Evolutionary conservation across 2,329 filamentous ascomycete species (phyloP).

Genomic region (Nigrospora osmanthi): DNA sequence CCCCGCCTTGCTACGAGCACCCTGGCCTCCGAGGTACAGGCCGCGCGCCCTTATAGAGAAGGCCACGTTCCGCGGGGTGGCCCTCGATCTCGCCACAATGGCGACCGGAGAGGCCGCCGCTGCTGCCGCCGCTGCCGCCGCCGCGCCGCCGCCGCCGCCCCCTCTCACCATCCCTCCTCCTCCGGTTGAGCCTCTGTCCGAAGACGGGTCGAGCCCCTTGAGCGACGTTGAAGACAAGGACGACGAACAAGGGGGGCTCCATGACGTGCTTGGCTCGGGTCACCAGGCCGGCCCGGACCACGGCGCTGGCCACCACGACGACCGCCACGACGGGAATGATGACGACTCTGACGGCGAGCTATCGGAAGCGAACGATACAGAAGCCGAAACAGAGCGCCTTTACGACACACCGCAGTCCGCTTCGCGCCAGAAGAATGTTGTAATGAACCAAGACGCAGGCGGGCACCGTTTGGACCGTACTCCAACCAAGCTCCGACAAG

Average conservation of each 20-base stretch:
- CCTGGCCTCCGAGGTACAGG: too few relatives aligned
- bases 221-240: constrained; percentile 85
- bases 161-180: constrained; percentile 42
- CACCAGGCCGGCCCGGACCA: constrained; percentile 1
- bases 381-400: constrained; percentile 90
- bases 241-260: constrained; percentile 45
- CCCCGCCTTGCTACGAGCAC: too few relatives aligned
- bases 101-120: constrained; percentile 35
- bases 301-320: constrained; percentile 14
- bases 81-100: constrained; percentile 27
- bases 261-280: constrained; percentile 27
- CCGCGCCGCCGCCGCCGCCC: constrained; percentile 19
- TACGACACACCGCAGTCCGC: constrained; percentile 73
- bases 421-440: constrained; percentile 52
- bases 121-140: constrained; percentile 15
- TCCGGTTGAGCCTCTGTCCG: constrained; percentile 35
- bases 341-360: constrained; percentile 41
- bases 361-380: constrained; percentile 60
- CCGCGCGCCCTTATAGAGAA: too few relatives aligned
- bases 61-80: neutral
- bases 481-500: constrained; percentile 65
- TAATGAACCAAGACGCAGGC: constrained; percentile 47
- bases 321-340: constrained; percentile 35
- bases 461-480: constrained; percentile 54
- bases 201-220: constrained; percentile 77